phyloP scores from a whole-genome alignment of 2,329 filamentous ascomycete species.

The Taxawa tesnikishii region DNA sequence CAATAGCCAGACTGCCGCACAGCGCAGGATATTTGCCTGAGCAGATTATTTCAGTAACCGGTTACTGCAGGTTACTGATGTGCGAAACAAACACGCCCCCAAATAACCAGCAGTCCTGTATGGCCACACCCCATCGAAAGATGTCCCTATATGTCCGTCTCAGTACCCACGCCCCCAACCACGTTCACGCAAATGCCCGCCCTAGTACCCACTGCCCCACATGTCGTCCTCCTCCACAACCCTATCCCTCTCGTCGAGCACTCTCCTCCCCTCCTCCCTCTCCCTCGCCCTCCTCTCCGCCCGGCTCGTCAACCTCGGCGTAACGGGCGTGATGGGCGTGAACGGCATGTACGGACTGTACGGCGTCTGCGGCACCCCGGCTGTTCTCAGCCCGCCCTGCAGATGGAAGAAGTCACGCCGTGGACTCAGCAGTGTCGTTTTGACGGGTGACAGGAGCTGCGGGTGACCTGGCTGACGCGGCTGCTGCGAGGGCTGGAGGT shows the following conservation, averaged over 20 bases:
- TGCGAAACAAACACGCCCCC: too few species aligned
- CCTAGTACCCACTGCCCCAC: slow-evolving; percentile 32
- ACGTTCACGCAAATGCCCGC: too few species aligned
- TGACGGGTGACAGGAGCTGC: slow-evolving; percentile 18
- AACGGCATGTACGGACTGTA: slow-evolving; percentile 74
- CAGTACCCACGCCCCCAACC: too few species aligned
- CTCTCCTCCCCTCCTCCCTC: slow-evolving; percentile 51
- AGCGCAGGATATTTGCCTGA: too few species aligned
- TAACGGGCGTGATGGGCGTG: slow-evolving; percentile 62
- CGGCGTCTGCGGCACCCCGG: slow-evolving; percentile 52
- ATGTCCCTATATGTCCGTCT: too few species aligned
- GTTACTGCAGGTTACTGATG: too few species aligned
- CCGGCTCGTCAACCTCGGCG: slow-evolving; percentile 60
- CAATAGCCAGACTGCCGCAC: too few species aligned
- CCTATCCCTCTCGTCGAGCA: slow-evolving; percentile 38
- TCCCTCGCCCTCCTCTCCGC: slow-evolving; percentile 58
- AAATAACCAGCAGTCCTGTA: too few species aligned
- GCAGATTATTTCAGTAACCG: too few species aligned
- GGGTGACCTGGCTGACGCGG: slow-evolving; percentile 2
- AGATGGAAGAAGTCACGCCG: slow-evolving; percentile 13
- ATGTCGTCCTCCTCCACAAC: slow-evolving; percentile 51
- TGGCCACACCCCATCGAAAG: too few species aligned
- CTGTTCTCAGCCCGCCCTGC: too few species aligned
- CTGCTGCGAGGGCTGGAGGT: slow-evolving; percentile 13
- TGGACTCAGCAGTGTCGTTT: slow-evolving; percentile 31